A percentile compares a stretch with the other conserved stretches of the same genome.
Evolutionary conservation across 1,284 basidiomycete genomes (phyloP).

Genomic region (Rhodotorula sp.): DNA sequence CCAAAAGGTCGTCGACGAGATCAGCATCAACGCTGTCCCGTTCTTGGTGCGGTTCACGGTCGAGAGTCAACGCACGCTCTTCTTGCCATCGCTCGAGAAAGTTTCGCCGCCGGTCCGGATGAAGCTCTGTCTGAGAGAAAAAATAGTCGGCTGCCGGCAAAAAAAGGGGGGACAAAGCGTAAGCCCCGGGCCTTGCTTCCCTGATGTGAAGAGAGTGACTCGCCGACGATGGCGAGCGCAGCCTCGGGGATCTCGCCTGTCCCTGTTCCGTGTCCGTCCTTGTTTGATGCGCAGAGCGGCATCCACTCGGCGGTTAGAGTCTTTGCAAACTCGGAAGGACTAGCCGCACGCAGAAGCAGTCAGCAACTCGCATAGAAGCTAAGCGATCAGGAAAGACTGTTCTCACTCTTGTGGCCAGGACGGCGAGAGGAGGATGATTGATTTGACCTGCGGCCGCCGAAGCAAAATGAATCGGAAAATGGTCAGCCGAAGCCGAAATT

Average conservation of each 20-base stretch:
- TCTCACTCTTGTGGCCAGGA: slow-evolving; percentile 16
- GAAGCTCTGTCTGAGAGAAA: background rate
- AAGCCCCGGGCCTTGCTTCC: no score
- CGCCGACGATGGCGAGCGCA: slow-evolving; percentile 16
- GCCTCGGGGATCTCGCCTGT: slow-evolving; percentile 14
- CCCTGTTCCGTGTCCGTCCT: slow-evolving; percentile 13
- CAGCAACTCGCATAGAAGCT: no score
- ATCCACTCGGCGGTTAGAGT: slow-evolving; percentile 10
- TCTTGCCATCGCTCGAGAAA: slow-evolving; percentile 22
- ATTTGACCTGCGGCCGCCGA: slow-evolving; percentile 10
- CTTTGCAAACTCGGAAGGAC: slow-evolving; percentile 11
- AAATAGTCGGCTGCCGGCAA: slow-evolving; percentile 18
- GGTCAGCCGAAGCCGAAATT: background rate
- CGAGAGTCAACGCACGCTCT: slow-evolving; percentile 2
- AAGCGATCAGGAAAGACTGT: background rate
- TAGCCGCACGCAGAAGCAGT: background rate
- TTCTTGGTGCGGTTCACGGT: no score
- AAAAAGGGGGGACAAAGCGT: background rate
- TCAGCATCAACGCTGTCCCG: no score
- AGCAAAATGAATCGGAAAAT: no score
- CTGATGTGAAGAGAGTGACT: background rate
- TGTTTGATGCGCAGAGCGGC: slow-evolving; percentile 10
- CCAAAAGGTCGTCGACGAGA: background rate
- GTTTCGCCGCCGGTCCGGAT: slow-evolving; percentile 4
- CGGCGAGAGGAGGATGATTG: slow-evolving; percentile 15